Evolutionary conservation across 1,284 basidiomycete species (phyloP).

Genomic region (Sporisorium scitamineum): DNA sequence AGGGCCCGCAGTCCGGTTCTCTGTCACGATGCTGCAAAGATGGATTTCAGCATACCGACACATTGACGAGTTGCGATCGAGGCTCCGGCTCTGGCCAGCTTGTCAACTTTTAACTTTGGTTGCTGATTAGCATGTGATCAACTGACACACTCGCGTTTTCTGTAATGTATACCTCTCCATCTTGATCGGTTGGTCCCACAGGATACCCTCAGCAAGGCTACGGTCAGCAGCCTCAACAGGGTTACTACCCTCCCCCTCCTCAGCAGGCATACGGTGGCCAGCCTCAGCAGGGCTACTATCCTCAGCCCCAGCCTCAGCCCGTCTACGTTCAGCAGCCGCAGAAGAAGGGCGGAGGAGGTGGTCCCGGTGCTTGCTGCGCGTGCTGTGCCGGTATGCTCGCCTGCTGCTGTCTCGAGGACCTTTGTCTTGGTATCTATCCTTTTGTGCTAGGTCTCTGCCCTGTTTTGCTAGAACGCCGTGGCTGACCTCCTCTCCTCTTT

Average conservation of each 20-base stretch:
- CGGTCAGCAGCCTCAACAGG: conserved; percentile 41
- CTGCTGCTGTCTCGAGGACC: conserved; percentile 57
- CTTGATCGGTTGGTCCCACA: neutral
- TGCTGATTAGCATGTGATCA: neutral
- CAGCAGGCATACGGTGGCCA: conserved; percentile 59
- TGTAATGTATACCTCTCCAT: neutral
- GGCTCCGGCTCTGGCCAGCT: neutral
- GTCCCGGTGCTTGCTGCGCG: conserved; percentile 38
- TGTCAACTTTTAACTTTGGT: neutral
- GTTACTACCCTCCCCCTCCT: conserved; percentile 55
- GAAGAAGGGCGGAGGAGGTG: conserved; percentile 40
- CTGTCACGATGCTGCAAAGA: neutral
- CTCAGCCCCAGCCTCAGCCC: conserved; percentile 55
- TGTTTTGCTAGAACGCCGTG: neutral
- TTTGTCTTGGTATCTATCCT: conserved; percentile 45
- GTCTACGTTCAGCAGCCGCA: conserved; percentile 58
- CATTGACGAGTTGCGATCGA: too few species aligned
- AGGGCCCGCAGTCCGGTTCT: neutral
- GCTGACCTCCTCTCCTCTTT: neutral
- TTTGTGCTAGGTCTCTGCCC: too few species aligned
- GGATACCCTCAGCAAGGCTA: conserved; percentile 51
- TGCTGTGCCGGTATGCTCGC: conserved; percentile 60
- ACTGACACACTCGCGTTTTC: neutral
- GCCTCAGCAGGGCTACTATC: conserved; percentile 53
- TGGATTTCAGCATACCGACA: too few species aligned